Evolutionary conservation across 768 basidiomycete species (phyloP).

Genomic region (Boletus reticuloceps): DNA sequence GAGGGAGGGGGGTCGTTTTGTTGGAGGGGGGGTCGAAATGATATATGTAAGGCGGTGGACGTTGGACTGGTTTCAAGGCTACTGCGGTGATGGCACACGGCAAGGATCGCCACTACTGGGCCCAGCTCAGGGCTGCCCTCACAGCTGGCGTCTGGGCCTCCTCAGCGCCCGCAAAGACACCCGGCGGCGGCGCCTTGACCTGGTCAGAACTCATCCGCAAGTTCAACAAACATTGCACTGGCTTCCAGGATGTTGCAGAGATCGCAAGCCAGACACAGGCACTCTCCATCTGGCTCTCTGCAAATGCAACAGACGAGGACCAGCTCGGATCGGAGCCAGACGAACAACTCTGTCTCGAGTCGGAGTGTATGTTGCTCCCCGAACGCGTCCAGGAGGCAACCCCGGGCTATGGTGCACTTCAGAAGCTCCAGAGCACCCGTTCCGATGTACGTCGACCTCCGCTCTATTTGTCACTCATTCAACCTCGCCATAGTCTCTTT

Average conservation of each 20-base stretch:
- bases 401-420: constrained; percentile 53
- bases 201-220: constrained; percentile 85
- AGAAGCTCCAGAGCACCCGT: constrained; percentile 46
- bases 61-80: not conserved
- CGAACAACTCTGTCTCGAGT: constrained; percentile 33
- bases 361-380: constrained; percentile 56
- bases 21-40: constrained; percentile 7
- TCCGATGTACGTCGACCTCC: constrained; percentile 51
- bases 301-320: constrained; percentile 51
- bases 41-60: not conserved
- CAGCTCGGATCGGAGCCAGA: constrained; percentile 49
- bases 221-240: constrained; percentile 79
- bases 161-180: constrained; percentile 55
- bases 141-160: constrained; percentile 75
- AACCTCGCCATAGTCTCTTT: constrained; percentile 51
- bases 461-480: constrained; percentile 1
- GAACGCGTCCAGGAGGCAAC: constrained; percentile 58
- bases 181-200: constrained; percentile 49
- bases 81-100: constrained; percentile 36
- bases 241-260: constrained; percentile 58
- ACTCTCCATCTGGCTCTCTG: constrained; percentile 54
- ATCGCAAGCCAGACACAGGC: constrained; percentile 67
- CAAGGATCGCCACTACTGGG: constrained; percentile 79
- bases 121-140: constrained; percentile 66
- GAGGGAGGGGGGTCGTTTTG: constrained; percentile 3